Base-by-base conservation (phyloP, 495 filamentous ascomycete species). In the Beverwykella pulmonaria region DNA sequence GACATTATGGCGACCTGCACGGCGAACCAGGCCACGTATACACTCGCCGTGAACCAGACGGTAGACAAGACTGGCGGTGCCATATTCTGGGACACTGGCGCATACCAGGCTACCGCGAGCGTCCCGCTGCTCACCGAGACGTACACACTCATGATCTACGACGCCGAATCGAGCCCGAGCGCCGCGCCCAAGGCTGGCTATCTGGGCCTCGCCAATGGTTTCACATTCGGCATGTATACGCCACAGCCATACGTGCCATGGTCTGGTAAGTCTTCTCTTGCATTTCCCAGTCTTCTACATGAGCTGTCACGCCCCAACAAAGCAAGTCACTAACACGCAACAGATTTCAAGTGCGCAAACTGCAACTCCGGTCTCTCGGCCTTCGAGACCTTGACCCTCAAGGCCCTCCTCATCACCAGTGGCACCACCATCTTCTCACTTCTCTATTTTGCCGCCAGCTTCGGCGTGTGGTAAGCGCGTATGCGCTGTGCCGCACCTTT, bases 71-170 rank as follows among this genome's bases (percentile, higher is more conserved):
- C 88, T 0, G 82, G 82, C 32, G 82, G 82, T 29, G 79, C 71
- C 25, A 78, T 90, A 23, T 82, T 85, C 5, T 98, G 93, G 93
- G 91, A 98, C 76, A 96, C 92, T 0, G 79, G 78, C 7, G 80
- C 82, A 10, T 93, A 89, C 73, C 82, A 94, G 68, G 71, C 75
- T 0, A 85, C 83, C 17, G 83, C 83, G 15, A 84, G 87, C 15
- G 77, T 75, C 62, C 85, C 85, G 32, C 77, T 93, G 69, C 77
- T 90, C 30, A 87, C 85, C 7, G 90, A 88, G 30, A 86, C 83
- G 46, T 98, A 97, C 76, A 97, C 92, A 0, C 83, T 98, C 22
- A 79, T 91, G 56, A 87, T 98, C 54, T 86, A 89, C 71, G 94
- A 98, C 74, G 81, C 90, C 12, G 83, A 83, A 39, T 83, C 82